Conservation (phyloP, 2,329 filamentous ascomycete genomes). For the Exophiala alcalophila region DNA sequence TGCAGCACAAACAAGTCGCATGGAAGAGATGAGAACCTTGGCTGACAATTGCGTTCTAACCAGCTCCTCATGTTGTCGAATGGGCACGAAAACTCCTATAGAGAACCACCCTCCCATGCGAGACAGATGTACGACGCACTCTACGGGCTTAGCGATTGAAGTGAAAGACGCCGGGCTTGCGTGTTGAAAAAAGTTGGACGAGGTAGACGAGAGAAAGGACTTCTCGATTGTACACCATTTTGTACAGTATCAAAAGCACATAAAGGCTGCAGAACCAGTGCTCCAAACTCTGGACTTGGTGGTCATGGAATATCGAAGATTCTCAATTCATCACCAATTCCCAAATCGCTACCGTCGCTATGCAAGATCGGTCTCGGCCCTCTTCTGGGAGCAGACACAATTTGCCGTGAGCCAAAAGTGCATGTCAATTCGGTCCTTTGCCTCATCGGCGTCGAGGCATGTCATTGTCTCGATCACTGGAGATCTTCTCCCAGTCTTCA, state of each 20-base stretch:
- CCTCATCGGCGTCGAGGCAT: conserved; percentile 15
- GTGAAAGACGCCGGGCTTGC: no score
- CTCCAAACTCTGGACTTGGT: background rate
- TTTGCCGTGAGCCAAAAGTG: no score
- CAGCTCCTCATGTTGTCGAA: conserved; percentile 51
- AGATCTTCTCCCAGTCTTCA: conserved; percentile 51
- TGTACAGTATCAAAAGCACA: conserved; percentile 35
- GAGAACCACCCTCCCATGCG: conserved; percentile 19
- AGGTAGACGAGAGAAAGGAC: background rate
- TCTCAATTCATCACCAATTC: conserved; percentile 16
- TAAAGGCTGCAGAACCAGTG: background rate
- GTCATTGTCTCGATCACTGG: conserved; percentile 22
- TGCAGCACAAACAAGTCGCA: no score
- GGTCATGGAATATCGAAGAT: conserved; percentile 9
- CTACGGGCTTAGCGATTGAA: background rate
- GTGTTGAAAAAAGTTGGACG: background rate
- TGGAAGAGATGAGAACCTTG: conserved; percentile 10
- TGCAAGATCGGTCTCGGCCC: no score
- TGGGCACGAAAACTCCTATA: conserved; percentile 49
- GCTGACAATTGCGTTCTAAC: background rate
- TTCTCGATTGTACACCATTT: conserved; percentile 22
- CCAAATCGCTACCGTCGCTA: conserved; percentile 17
- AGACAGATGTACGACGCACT: conserved; percentile 9
- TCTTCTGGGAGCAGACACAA: no score
- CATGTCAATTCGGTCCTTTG: no score